Percentiles rank a stretch among this genome's conserved stretches.
Evolutionary conservation across 108 stramenopile genomes (phyloP).

Genomic region (Cylindrotheca fusiformis): DNA sequence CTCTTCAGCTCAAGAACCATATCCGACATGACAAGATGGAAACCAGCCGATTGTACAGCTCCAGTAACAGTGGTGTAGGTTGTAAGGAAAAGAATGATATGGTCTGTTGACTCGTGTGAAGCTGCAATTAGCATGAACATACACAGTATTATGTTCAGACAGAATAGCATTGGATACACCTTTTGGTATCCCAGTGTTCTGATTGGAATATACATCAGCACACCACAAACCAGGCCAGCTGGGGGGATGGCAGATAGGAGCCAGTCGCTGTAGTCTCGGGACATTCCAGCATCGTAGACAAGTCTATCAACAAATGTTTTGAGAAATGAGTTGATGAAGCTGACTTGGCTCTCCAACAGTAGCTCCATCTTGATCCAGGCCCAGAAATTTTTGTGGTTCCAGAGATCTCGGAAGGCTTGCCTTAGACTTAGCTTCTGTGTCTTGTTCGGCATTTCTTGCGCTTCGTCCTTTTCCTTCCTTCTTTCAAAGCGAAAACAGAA

Average conservation of each 20-base stretch:
- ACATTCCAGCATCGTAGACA: constrained; percentile 28
- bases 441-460: not conserved
- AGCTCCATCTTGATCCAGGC: constrained; percentile 47
- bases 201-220: constrained; percentile 50
- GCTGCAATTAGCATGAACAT: constrained; percentile 12
- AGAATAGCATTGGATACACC: constrained; percentile 34
- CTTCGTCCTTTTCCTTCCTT: not conserved
- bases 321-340: constrained; percentile 32
- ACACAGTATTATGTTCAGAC: constrained; percentile 26
- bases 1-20: constrained; percentile 56
- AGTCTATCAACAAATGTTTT: constrained; percentile 53
- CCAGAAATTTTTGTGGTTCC: constrained; percentile 38
- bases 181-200: constrained; percentile 41
- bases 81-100: constrained; percentile 32
- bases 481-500: constrained; percentile 8
- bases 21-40: constrained; percentile 53
- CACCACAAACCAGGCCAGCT: constrained; percentile 27
- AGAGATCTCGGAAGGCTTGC: constrained; percentile 35
- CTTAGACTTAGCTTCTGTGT: constrained; percentile 15
- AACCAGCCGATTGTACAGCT: constrained; percentile 42
- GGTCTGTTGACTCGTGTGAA: constrained; percentile 21
- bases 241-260: constrained; percentile 37
- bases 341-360: constrained; percentile 37
- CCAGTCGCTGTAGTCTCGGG: constrained; percentile 43
- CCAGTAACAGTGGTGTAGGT: constrained; percentile 38